Evolutionary conservation across 257 asterid genomes (phyloP).

Genomic region (Solanum chilense): DNA sequence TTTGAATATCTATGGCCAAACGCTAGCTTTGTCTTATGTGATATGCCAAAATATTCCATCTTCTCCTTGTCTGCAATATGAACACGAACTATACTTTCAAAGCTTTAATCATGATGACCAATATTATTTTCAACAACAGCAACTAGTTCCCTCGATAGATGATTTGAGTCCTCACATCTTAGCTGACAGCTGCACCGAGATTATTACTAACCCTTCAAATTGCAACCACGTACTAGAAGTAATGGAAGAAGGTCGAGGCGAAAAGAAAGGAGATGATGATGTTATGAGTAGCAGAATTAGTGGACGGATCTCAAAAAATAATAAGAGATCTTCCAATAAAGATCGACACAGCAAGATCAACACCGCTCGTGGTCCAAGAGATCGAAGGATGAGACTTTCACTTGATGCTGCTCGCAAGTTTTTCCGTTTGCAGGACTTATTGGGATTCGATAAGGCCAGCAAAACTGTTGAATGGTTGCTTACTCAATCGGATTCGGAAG

Average conservation of each 20-base stretch:
- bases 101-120: constrained; percentile 12
- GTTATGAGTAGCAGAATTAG: neutral
- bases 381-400: constrained; percentile 65
- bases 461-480: constrained; percentile 61
- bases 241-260: neutral
- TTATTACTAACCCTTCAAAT: neutral
- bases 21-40: neutral
- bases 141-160: neutral
- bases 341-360: constrained; percentile 75
- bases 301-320: neutral
- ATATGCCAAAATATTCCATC: constrained; percentile 20
- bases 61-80: constrained; percentile 23
- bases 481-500: constrained; percentile 13
- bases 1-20: too few species aligned
- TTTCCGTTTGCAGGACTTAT: constrained; percentile 48
- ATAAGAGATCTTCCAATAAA: constrained; percentile 23
- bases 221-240: neutral
- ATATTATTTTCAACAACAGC: neutral
- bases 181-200: neutral
- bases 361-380: constrained; percentile 66
- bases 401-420: constrained; percentile 48
- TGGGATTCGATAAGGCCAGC: constrained; percentile 65
- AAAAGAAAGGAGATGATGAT: neutral
- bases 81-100: constrained; percentile 19
- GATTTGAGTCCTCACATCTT: neutral